These are phyloP conservation scores for Zizania palustris DNA, from an alignment of 202 grass and related monocot genomes.

Conservation along the genomic window DNA sequence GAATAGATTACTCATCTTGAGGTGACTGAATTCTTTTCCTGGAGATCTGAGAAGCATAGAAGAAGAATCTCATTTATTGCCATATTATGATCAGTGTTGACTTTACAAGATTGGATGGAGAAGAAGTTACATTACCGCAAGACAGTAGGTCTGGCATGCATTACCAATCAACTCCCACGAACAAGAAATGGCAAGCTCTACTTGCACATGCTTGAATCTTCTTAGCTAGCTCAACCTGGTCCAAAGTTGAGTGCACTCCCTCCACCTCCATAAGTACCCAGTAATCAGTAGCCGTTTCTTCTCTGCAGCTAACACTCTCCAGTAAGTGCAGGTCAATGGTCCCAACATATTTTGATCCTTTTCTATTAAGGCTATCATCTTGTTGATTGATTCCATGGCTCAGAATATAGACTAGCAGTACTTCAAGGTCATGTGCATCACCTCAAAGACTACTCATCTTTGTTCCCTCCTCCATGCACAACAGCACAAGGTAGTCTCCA, in stretches of 20 bases:
- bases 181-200: neutral
- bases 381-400: slow-evolving; percentile 28
- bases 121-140: neutral
- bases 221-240: neutral
- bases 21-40: slow-evolving; percentile 24
- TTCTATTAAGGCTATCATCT: slow-evolving; percentile 3
- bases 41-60: slow-evolving; percentile 49
- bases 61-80: slow-evolving; percentile 56
- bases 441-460: slow-evolving; percentile 27
- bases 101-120: slow-evolving; percentile 28
- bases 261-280: neutral
- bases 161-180: neutral
- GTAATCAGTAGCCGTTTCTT: neutral
- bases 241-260: neutral
- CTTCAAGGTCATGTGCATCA: slow-evolving; percentile 34
- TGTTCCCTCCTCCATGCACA: slow-evolving; percentile 31
- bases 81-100: slow-evolving; percentile 40
- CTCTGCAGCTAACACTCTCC: neutral
- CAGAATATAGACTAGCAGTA: slow-evolving; percentile 12
- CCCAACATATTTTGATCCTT: neutral
- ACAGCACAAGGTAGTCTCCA: slow-evolving; percentile 24
- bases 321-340: slow-evolving; percentile 44
- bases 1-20: slow-evolving; percentile 48
- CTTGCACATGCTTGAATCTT: neutral
- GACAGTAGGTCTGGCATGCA: neutral